phyloP scores from a whole-genome alignment of 1,139 yeast genomes.

The Kazachstania sp. region DNA sequence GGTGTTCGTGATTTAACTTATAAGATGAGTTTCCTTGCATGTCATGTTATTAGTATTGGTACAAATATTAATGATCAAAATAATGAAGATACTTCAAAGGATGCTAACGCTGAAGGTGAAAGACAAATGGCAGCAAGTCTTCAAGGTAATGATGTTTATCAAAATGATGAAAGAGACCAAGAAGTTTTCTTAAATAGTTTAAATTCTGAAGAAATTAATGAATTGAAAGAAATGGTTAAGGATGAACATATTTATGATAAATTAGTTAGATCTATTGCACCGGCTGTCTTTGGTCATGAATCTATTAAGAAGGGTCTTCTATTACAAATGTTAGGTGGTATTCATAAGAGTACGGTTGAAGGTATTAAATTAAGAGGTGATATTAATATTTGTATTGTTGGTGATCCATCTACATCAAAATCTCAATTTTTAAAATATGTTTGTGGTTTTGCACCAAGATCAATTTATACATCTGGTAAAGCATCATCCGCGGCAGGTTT shows the following conservation, averaged over 20 bases:
- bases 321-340: slow-evolving; percentile 88
- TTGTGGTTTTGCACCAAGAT: slow-evolving; percentile 84
- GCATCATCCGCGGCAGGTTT: slow-evolving; percentile 99
- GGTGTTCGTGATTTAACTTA: slow-evolving; percentile 95
- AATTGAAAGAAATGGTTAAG: slow-evolving; percentile 83
- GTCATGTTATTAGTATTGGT: slow-evolving; percentile 54
- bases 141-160: slow-evolving; percentile 21
- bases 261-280: slow-evolving; percentile 84
- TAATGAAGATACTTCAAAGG: slow-evolving; percentile 7
- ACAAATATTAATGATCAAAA: slow-evolving; percentile 18
- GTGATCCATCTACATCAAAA: slow-evolving; percentile 97
- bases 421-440: slow-evolving; percentile 94
- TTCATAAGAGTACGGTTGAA: slow-evolving; percentile 87
- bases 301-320: slow-evolving; percentile 86
- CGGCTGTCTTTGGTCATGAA: slow-evolving; percentile 96
- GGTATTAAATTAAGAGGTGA: slow-evolving; percentile 97
- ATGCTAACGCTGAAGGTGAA: slow-evolving; percentile 24
- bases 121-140: slow-evolving; percentile 17
- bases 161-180: slow-evolving; percentile 50
- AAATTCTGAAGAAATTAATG: slow-evolving; percentile 75
- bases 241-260: slow-evolving; percentile 81
- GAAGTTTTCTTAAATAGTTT: slow-evolving; percentile 72
- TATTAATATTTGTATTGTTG: slow-evolving; percentile 91
- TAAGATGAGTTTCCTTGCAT: slow-evolving; percentile 82
- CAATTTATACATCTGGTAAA: slow-evolving; percentile 95